Evolutionary conservation across 2,329 filamentous ascomycete genomes (phyloP).

Genomic region (Exophiala oligosperma): DNA sequence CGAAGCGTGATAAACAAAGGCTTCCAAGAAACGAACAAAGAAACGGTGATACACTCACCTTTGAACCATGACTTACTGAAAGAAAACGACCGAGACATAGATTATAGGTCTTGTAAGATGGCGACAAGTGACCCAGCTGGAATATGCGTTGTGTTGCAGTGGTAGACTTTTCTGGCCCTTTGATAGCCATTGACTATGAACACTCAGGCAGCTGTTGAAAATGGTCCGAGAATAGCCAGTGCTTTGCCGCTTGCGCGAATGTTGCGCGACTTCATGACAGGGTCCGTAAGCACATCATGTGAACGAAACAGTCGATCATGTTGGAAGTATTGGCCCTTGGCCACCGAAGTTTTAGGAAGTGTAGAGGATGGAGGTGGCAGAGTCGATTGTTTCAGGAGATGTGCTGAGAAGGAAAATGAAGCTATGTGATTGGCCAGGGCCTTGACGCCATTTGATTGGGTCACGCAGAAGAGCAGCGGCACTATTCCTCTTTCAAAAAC

Average conservation of each 20-base stretch:
- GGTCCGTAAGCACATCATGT: slow-evolving; percentile 8
- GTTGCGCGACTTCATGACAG: slow-evolving; percentile 16
- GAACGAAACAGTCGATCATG: slow-evolving; percentile 5
- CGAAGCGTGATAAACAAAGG: slow-evolving; percentile 14
- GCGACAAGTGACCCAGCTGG: not conserved
- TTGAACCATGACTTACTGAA: slow-evolving; percentile 11
- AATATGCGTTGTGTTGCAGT: not conserved
- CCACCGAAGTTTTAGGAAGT: slow-evolving; percentile 6
- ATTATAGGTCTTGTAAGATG: slow-evolving; percentile 12
- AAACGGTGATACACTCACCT: not conserved
- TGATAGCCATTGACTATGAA: slow-evolving; percentile 12
- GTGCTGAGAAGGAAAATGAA: slow-evolving; percentile 11
- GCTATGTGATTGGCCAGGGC: slow-evolving; percentile 16
- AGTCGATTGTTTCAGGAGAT: slow-evolving; percentile 18
- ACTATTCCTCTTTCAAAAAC: slow-evolving; percentile 14
- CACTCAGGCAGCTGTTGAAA: slow-evolving; percentile 10
- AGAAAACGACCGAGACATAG: slow-evolving; percentile 3
- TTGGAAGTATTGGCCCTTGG: slow-evolving; percentile 22
- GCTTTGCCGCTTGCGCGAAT: slow-evolving; percentile 16
- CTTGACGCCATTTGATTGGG: not conserved
- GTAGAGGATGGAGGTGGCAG: slow-evolving; percentile 17
- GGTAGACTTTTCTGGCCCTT: slow-evolving; percentile 7
- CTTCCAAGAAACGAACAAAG: slow-evolving; percentile 19
- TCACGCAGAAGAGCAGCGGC: not conserved
- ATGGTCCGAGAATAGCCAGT: slow-evolving; percentile 27